phyloP scores from a whole-genome alignment of 352 stramenopile genomes.

The Phytophthora megakarya region DNA sequence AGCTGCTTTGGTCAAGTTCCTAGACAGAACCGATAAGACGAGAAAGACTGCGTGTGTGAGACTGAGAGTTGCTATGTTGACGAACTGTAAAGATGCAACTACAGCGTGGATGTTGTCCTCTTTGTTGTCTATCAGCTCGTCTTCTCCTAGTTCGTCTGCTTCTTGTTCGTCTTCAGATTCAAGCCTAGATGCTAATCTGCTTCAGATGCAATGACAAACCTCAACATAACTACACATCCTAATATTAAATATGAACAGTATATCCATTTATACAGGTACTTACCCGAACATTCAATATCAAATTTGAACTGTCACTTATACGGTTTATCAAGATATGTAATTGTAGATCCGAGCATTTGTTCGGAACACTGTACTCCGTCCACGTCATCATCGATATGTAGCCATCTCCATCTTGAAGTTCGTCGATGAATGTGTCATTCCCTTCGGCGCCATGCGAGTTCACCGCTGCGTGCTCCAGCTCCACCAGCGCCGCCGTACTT shows the following conservation, averaged over 20 bases:
- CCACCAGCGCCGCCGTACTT: slow-evolving; percentile 69
- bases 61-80: background rate
- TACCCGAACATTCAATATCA: too few species aligned
- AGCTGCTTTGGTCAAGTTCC: background rate
- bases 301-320: too few species aligned
- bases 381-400: slow-evolving; percentile 1
- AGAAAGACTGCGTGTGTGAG: background rate
- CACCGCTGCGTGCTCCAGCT: slow-evolving; percentile 9
- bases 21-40: slow-evolving; percentile 13
- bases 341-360: too few species aligned
- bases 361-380: background rate
- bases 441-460: background rate
- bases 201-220: too few species aligned
- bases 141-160: too few species aligned
- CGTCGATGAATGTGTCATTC: background rate
- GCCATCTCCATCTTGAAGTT: slow-evolving; percentile 5
- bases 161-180: too few species aligned
- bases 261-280: too few species aligned
- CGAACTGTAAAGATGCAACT: background rate
- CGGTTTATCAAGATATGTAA: too few species aligned
- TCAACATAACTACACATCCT: too few species aligned
- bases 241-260: too few species aligned
- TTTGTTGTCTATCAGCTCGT: background rate
- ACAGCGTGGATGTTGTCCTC: background rate
- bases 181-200: too few species aligned